Evolutionary conservation across 345 rosid species (phyloP).

Genomic region (Euphorbia pulcherrima): DNA sequence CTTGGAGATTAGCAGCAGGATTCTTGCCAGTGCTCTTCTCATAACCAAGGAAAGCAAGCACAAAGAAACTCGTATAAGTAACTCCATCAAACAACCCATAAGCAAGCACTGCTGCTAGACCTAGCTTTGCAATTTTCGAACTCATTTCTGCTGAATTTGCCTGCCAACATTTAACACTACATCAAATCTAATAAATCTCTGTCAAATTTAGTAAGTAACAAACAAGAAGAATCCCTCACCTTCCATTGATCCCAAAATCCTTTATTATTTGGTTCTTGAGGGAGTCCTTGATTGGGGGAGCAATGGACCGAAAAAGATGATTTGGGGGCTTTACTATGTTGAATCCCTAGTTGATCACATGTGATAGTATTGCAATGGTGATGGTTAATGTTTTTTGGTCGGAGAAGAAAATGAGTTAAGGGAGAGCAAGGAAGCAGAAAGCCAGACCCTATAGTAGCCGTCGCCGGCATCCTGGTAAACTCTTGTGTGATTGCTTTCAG

Average conservation of each 20-base stretch:
- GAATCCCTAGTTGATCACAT: not conserved
- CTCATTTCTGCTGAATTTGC: constrained; percentile 28
- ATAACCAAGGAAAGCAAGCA: constrained; percentile 38
- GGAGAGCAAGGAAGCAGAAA: too few relatives aligned
- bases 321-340: not conserved
- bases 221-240: not conserved
- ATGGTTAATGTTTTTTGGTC: too few relatives aligned
- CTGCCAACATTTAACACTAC: not conserved
- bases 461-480: too few relatives aligned
- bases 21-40: constrained; percentile 40
- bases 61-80: constrained; percentile 36
- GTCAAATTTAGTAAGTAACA: not conserved
- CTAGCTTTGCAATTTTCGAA: constrained; percentile 35
- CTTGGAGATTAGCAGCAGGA: constrained; percentile 42
- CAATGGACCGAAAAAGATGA: not conserved
- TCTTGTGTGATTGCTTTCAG: too few relatives aligned
- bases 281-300: constrained; percentile 3
- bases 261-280: not conserved
- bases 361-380: not conserved
- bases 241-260: constrained; percentile 17
- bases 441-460: too few relatives aligned
- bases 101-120: constrained; percentile 41
- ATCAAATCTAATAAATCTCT: not conserved
- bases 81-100: constrained; percentile 42
- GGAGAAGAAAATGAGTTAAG: too few relatives aligned